Percentiles rank a stretch among this genome's conserved stretches.
Conservation (phyloP, 179 eudicot genomes). For the Silene vulgaris region DNA sequence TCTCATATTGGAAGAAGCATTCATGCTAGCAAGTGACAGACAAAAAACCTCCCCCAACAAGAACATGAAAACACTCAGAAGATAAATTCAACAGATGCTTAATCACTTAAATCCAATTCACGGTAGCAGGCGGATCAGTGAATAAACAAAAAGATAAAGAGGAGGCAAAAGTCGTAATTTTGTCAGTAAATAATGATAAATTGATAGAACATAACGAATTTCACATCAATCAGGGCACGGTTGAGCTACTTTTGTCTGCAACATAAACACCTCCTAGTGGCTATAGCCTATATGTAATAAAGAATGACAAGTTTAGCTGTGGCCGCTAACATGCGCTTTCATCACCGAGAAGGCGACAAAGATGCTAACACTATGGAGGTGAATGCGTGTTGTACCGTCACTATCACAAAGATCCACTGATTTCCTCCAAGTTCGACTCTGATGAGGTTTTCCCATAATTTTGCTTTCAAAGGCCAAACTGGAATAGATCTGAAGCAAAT, state of each 20-base stretch:
- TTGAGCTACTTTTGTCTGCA: background rate
- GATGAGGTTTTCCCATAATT: background rate
- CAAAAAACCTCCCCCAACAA: background rate
- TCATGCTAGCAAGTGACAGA: background rate
- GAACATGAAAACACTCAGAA: background rate
- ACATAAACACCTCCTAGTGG: background rate
- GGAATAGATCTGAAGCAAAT: background rate
- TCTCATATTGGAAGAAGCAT: conserved; percentile 2
- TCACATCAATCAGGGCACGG: background rate
- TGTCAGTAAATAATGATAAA: background rate
- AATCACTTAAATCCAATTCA: background rate
- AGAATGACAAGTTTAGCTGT: background rate
- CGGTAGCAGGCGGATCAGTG: background rate
- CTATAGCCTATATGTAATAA: background rate
- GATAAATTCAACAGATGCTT: background rate
- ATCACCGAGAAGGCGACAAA: no score
- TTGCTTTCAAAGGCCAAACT: background rate
- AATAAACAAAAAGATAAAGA: no score
- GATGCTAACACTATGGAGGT: no score
- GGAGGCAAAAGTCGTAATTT: no score
- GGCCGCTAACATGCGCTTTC: no score
- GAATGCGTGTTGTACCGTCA: background rate
- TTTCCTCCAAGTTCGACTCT: background rate
- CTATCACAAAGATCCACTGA: background rate
- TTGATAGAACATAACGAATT: background rate